These are phyloP conservation scores for Phytopythium delawarense DNA, from an alignment of 352 stramenopile species.

Conservation along the genomic window DNA sequence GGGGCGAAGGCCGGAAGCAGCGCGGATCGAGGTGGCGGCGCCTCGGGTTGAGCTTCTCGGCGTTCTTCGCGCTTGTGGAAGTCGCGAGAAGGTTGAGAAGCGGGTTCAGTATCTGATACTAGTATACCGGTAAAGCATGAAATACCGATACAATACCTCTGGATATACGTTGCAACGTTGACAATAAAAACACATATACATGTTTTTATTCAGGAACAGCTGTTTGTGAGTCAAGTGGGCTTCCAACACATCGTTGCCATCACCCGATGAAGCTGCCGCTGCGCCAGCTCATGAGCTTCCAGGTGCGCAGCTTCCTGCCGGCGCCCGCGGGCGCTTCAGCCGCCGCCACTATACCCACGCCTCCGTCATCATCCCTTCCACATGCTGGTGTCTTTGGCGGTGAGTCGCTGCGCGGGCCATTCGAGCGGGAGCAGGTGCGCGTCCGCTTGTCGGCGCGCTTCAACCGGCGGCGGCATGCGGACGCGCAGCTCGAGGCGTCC, in stretches of 20 bases:
- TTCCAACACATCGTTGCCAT: too few species aligned
- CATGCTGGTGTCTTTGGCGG: background rate
- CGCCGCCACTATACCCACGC: background rate
- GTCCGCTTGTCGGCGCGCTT: slow-evolving; percentile 38
- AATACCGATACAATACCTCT: too few species aligned
- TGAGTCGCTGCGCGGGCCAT: slow-evolving; percentile 13
- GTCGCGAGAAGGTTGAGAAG: background rate
- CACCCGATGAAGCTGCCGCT: slow-evolving; percentile 16
- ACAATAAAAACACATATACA: too few species aligned
- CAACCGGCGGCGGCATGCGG: slow-evolving; percentile 42
- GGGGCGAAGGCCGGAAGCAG: too few species aligned
- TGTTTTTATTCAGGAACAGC: too few species aligned
- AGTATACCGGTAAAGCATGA: too few species aligned
- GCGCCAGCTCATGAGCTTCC: slow-evolving; percentile 39
- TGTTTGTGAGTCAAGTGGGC: too few species aligned
- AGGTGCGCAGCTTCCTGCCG: slow-evolving; percentile 23
- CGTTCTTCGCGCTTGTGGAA: background rate
- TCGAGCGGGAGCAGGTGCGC: slow-evolving; percentile 27
- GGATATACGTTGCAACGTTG: too few species aligned
- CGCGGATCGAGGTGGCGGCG: too few species aligned
- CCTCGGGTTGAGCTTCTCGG: background rate
- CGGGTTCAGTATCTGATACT: too few species aligned
- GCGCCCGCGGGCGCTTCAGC: background rate
- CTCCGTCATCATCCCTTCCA: background rate
- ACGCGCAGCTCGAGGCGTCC: slow-evolving; percentile 29